Conservation (phyloP, 768 basidiomycete genomes). For the Auricularia sp. region DNA sequence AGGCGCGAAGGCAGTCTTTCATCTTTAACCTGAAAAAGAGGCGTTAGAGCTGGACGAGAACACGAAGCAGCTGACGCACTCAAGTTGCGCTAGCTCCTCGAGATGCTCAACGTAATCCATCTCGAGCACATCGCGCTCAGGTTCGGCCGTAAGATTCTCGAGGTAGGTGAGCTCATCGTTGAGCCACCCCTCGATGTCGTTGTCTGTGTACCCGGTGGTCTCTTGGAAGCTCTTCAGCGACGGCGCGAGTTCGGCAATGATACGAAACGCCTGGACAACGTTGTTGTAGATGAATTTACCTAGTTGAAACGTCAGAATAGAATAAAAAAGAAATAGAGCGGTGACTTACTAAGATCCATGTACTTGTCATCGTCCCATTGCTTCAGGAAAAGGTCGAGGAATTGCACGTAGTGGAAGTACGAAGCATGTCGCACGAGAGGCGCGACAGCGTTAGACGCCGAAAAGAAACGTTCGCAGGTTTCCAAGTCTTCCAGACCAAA, state of each 20-base stretch:
- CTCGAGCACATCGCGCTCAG: not conserved
- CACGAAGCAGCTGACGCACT: not conserved
- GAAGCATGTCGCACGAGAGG: constrained; percentile 11
- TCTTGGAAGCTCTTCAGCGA: not conserved
- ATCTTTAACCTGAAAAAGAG: not conserved
- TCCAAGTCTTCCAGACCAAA: constrained; percentile 15
- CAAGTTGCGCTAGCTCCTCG: not conserved
- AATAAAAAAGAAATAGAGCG: not conserved
- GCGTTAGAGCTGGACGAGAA: not conserved
- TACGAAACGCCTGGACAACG: not conserved
- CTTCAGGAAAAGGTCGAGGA: constrained; percentile 10
- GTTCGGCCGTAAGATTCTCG: not conserved
- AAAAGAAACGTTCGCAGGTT: constrained; percentile 13
- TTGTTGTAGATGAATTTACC: not conserved
- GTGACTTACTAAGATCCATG: constrained; percentile 9
- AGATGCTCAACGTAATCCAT: not conserved
- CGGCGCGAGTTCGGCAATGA: not conserved
- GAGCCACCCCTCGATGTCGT: constrained; percentile 2
- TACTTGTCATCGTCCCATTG: constrained; percentile 18
- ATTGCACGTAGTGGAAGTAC: constrained; percentile 9
- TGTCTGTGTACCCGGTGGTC: not conserved
- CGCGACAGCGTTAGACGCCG: constrained; percentile 10
- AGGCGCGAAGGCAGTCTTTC: not conserved
- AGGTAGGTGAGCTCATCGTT: not conserved
- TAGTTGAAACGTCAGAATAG: not conserved